phyloP scores from a whole-genome alignment of 495 filamentous ascomycete species.

The Trichoderma erinaceum region DNA sequence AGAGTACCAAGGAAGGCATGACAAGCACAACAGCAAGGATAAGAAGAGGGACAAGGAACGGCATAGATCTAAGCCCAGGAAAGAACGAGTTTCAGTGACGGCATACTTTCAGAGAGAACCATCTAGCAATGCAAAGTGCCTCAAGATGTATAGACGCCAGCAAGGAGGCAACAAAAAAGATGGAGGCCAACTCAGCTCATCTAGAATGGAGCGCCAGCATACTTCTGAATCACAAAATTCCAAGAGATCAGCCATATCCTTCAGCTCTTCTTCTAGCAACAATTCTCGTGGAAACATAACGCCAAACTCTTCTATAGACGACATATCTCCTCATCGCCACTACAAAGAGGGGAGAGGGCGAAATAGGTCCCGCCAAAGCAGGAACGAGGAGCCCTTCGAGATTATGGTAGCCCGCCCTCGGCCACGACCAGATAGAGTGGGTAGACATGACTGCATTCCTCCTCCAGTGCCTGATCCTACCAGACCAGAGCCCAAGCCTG shows the following conservation, averaged over 20 bases:
- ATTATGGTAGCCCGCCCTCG: background rate
- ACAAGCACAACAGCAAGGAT: conserved; percentile 6
- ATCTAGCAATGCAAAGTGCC: conserved; percentile 24
- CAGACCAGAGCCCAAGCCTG: background rate
- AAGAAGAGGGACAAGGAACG: conserved; percentile 13
- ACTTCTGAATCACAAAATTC: background rate
- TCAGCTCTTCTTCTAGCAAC: background rate
- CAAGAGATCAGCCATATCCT: conserved; percentile 2
- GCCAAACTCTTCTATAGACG: background rate
- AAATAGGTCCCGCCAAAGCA: background rate
- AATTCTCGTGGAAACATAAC: background rate
- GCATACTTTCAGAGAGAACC: conserved; percentile 35
- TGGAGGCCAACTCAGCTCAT: background rate
- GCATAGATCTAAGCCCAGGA: background rate
- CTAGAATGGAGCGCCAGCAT: background rate
- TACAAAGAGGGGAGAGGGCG: background rate
- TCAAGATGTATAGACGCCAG: conserved; percentile 21
- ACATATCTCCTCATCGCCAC: background rate
- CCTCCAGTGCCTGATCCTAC: background rate
- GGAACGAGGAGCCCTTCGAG: background rate
- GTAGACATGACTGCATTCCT: background rate
- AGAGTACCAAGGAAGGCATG: background rate
- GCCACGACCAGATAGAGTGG: background rate
- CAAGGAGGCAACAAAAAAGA: background rate
- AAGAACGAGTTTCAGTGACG: conserved; percentile 29